A percentile compares a stretch with the other conserved stretches of the same genome.
Evolutionary conservation across 768 basidiomycete genomes (phyloP).

Genomic region (Calocera viscosa): DNA sequence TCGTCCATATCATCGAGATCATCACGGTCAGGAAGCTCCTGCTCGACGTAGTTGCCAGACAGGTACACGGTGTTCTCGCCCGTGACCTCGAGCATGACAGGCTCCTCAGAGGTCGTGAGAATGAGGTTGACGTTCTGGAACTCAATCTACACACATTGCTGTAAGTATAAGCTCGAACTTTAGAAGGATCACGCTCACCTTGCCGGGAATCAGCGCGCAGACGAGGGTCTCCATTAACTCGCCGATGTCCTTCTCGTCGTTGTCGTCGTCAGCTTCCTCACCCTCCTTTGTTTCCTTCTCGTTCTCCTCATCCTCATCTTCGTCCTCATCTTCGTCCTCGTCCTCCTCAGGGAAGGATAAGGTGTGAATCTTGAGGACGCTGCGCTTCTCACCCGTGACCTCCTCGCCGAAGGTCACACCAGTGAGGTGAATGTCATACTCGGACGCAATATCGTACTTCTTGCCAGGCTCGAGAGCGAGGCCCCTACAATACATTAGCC

Average conservation of each 20-base stretch:
- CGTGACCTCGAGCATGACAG: constrained; percentile 51
- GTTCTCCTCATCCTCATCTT: constrained; percentile 30
- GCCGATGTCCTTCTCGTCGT: constrained; percentile 20
- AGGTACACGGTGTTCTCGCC: constrained; percentile 78
- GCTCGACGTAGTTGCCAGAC: constrained; percentile 69
- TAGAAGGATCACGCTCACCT: constrained; percentile 34
- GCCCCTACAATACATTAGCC: constrained; percentile 38
- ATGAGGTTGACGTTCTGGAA: constrained; percentile 59
- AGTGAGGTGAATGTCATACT: constrained; percentile 62
- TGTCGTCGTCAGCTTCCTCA: constrained; percentile 35
- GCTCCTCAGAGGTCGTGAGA: constrained; percentile 44
- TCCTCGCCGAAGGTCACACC: constrained; percentile 70
- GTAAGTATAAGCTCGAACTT: neutral
- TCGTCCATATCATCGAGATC: constrained; percentile 24
- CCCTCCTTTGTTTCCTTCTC: constrained; percentile 20
- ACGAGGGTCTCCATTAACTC: constrained; percentile 31
- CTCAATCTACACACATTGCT: constrained; percentile 45
- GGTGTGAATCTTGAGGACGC: constrained; percentile 43
- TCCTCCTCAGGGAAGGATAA: constrained; percentile 37
- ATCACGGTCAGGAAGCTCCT: constrained; percentile 14
- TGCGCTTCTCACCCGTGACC: constrained; percentile 47
- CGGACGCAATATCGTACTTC: constrained; percentile 43
- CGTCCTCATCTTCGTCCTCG: constrained; percentile 37
- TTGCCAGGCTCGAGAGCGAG: constrained; percentile 46
- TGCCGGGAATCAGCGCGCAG: constrained; percentile 69